Evolutionary conservation across 805 yeast species (phyloP).

Genomic region (Ogataea zsoltii): DNA sequence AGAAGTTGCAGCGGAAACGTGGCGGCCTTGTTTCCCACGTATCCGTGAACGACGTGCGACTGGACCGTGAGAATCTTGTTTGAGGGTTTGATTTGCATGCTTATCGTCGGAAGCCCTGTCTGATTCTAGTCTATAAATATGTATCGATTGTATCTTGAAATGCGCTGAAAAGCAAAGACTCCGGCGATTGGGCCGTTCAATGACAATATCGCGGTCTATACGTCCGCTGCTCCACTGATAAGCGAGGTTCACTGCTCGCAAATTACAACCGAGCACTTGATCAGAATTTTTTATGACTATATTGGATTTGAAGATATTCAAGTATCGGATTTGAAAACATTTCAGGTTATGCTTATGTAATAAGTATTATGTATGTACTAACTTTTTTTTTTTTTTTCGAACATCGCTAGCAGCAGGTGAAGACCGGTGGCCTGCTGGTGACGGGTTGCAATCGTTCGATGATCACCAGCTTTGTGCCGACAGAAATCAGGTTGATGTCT

Average conservation of each 20-base stretch:
- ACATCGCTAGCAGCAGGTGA: conserved; percentile 65
- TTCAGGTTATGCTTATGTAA: no score
- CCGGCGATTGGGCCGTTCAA: no score
- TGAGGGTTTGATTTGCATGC: conserved; percentile 10
- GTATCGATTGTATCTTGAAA: no score
- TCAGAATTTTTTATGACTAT: background rate
- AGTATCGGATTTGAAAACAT: background rate
- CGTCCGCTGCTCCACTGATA: no score
- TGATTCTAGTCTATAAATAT: no score
- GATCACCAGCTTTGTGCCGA: conserved; percentile 47
- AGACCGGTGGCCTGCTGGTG: conserved; percentile 57
- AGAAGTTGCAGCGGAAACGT: conserved; percentile 62
- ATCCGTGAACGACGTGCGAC: conserved; percentile 74
- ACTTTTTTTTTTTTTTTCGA: no score
- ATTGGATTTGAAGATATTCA: conserved; percentile 1
- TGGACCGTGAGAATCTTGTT: conserved; percentile 51
- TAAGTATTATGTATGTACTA: no score
- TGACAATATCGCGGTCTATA: no score
- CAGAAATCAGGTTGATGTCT: conserved; percentile 14
- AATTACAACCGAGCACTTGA: no score
- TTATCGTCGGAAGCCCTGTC: no score
- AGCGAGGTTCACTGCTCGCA: no score
- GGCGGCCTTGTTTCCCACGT: conserved; percentile 69
- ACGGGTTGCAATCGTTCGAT: conserved; percentile 62
- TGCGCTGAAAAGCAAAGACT: no score